These are phyloP conservation scores for Rhynchospora tenuis DNA, from an alignment of 176 grass and related monocot species.

Conservation along the genomic window DNA sequence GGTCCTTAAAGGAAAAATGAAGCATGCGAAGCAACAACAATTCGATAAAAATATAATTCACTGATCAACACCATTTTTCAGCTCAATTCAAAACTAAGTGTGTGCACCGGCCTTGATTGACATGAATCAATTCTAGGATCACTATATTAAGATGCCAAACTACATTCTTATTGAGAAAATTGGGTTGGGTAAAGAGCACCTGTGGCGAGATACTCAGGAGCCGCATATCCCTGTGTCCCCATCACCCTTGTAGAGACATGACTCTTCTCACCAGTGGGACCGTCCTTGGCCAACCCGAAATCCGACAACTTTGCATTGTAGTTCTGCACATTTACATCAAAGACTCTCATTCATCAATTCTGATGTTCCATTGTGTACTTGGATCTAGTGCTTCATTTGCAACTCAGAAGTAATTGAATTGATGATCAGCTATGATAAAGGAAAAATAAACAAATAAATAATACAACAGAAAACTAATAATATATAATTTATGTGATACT, in stretches of 20 bases:
- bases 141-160: background rate
- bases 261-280: conserved; percentile 79
- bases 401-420: background rate
- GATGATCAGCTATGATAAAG: background rate
- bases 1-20: background rate
- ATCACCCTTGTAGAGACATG: conserved; percentile 89
- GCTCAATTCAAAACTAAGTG: background rate
- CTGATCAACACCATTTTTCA: no score
- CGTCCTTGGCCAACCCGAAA: conserved; percentile 93
- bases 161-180: background rate
- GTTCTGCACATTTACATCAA: conserved; percentile 39
- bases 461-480: background rate
- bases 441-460: background rate
- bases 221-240: conserved; percentile 88
- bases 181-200: conserved; percentile 33
- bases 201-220: conserved; percentile 93
- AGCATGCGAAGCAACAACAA: background rate
- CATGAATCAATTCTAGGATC: background rate
- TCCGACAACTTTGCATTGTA: conserved; percentile 93
- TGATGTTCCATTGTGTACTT: background rate
- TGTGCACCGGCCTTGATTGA: background rate
- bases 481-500: background rate
- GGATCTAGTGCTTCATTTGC: background rate
- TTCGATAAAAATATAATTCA: no score
- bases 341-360: conserved; percentile 17